Base-by-base conservation (phyloP, 108 stramenopile species). In the Seminavis robusta region DNA sequence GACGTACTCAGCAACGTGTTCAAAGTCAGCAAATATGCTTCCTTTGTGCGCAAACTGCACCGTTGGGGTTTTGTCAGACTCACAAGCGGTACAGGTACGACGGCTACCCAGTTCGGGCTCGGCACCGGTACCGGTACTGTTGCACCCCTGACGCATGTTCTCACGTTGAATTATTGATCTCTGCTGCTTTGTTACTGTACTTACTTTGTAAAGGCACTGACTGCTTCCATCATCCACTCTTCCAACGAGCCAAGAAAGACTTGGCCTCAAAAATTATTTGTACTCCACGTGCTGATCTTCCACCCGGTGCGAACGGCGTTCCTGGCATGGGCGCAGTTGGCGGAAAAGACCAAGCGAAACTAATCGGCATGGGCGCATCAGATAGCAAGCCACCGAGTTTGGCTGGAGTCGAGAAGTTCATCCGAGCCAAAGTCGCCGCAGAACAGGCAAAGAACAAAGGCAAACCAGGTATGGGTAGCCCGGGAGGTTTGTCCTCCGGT, bases 51-150 rank as follows among this genome's bases (percentile, higher is more conserved):
- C n/a, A 83, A 78, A 52, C 69, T 83, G 4, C 73, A 83, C 59
- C 67, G 81, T 13, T 83, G 81, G 81, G 81, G 81, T 6, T 83
- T 83, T 52, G 67, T 74, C 6, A 73, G 79, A 4, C 23, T 80
- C 3, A 74, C 79, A 40, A 61, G 59, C 63, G 79, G 79, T 3
- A 71, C 73, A 16, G 79, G 79, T 17, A n/a, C n/a, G n/a, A n/a
- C n/a, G n/a, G n/a, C n/a, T n/a, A n/a, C n/a, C n/a, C n/a, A n/a
- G n/a, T n/a, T n/a, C n/a, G n/a, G n/a, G n/a, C n/a, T n/a, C n/a
- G n/a, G n/a, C n/a, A n/a, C n/a, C n/a, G n/a, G n/a, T n/a, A n/a
- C n/a, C n/a, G n/a, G n/a, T n/a, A n/a, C n/a, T n/a, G n/a, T n/a
- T n/a, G n/a, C n/a, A n/a, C n/a, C n/a, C n/a, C n/a, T n/a, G n/a